Conservation (phyloP, 768 basidiomycete species). For the Naganishia randhawae region DNA sequence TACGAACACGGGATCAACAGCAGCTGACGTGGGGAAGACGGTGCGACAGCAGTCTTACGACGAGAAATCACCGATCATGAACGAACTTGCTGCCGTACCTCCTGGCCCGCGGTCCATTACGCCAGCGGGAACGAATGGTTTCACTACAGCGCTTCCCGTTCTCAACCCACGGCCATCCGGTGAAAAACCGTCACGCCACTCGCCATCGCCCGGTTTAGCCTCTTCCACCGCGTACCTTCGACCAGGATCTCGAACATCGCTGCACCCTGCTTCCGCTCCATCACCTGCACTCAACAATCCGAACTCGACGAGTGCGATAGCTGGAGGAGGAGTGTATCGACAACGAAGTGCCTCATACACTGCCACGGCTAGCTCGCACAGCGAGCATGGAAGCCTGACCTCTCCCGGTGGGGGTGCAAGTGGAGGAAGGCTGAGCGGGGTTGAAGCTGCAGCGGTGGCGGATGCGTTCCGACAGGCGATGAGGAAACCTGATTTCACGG, state of each 20-base stretch:
- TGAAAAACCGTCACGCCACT: neutral
- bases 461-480: constrained; percentile 84
- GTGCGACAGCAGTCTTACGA: neutral
- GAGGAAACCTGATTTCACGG: constrained; percentile 74
- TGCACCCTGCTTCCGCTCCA: neutral
- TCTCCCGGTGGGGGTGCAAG: neutral
- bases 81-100: neutral
- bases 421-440: constrained; percentile 17
- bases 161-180: neutral
- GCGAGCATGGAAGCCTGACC: constrained; percentile 4
- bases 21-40: neutral
- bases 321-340: neutral
- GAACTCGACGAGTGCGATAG: neutral
- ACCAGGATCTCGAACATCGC: constrained; percentile 7
- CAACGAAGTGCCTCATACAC: constrained; percentile 14
- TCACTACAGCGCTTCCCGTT: neutral
- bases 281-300: neutral
- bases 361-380: neutral
- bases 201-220: neutral
- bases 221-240: neutral
- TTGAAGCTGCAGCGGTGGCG: constrained; percentile 81
- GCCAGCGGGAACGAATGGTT: neutral
- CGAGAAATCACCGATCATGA: neutral
- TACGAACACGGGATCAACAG: neutral
- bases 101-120: neutral